Evolutionary conservation across 164 flowering plant species (phyloP).

Genomic region (Amborella trichopoda): DNA sequence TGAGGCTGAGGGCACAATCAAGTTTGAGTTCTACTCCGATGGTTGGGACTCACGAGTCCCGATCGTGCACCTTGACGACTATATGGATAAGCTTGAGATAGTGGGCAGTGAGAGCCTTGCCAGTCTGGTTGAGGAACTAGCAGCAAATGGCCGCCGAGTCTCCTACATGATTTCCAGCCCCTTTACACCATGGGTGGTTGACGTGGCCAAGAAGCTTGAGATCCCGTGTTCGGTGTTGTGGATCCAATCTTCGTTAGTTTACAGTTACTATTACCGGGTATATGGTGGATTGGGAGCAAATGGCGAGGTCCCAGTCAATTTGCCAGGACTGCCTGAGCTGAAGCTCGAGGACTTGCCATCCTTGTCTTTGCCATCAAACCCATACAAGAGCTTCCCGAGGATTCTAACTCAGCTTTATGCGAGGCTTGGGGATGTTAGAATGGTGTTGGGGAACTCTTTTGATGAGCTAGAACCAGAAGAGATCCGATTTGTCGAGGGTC

Average conservation of each 20-base stretch:
- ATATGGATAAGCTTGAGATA: background rate
- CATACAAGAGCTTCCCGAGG: background rate
- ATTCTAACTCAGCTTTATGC: background rate
- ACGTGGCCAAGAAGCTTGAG: background rate
- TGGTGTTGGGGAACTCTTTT: conserved; percentile 1
- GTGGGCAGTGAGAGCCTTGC: background rate
- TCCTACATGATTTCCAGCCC: conserved; percentile 1
- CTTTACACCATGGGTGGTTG: background rate
- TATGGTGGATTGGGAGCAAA: background rate
- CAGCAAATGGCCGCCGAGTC: background rate
- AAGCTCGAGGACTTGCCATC: conserved; percentile 6
- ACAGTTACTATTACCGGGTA: background rate
- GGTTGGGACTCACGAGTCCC: conserved; percentile 13
- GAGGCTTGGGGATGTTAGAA: background rate
- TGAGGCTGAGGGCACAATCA: background rate
- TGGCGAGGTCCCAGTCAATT: background rate
- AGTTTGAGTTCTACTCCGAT: conserved; percentile 12
- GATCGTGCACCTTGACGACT: background rate
- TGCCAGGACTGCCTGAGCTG: conserved; percentile 20
- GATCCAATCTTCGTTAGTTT: background rate
- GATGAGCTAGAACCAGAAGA: background rate
- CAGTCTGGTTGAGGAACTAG: background rate
- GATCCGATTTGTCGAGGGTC: background rate
- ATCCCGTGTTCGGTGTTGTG: background rate
- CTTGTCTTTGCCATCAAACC: conserved; percentile 1